These are phyloP conservation scores for Rosa hybrid DNA, from an alignment of 331 rosid genomes.

Conservation along the genomic window DNA sequence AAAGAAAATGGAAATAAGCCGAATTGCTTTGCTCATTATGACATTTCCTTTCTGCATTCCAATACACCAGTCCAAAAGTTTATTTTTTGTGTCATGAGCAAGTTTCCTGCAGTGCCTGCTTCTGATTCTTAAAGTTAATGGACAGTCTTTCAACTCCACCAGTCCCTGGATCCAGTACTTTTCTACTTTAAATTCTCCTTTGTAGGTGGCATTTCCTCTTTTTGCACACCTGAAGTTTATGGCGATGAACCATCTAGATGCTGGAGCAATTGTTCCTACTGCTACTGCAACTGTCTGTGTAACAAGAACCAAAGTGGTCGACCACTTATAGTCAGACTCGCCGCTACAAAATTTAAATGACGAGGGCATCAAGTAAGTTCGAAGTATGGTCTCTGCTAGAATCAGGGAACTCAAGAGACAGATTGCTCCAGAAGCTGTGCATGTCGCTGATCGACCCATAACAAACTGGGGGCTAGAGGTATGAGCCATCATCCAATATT, in stretches of 20 bases:
- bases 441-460: conserved; percentile 76
- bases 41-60: conserved; percentile 61
- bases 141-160: conserved; percentile 45
- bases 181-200: conserved; percentile 50
- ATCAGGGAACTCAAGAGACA: conserved; percentile 63
- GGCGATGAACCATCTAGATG: conserved; percentile 73
- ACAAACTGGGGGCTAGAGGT: conserved; percentile 87
- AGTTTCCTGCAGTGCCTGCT: conserved; percentile 48
- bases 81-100: conserved; percentile 47
- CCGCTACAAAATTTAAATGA: conserved; percentile 67
- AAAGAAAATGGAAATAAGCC: conserved; percentile 48
- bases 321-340: conserved; percentile 75
- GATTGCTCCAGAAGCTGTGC: conserved; percentile 84
- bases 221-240: conserved; percentile 60
- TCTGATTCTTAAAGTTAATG: conserved; percentile 41
- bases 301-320: conserved; percentile 56
- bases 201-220: conserved; percentile 26
- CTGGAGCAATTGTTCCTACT: conserved; percentile 82
- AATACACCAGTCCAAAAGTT: conserved; percentile 49
- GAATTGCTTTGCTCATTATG: conserved; percentile 52
- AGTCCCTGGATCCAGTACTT: conserved; percentile 64
- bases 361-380: conserved; percentile 63
- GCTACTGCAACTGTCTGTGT: conserved; percentile 63
- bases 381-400: conserved; percentile 56
- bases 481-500: conserved; percentile 87